These are phyloP conservation scores for Yamadazyma epiphylla DNA, from an alignment of 1,139 yeast genomes.

Conservation along the genomic window DNA sequence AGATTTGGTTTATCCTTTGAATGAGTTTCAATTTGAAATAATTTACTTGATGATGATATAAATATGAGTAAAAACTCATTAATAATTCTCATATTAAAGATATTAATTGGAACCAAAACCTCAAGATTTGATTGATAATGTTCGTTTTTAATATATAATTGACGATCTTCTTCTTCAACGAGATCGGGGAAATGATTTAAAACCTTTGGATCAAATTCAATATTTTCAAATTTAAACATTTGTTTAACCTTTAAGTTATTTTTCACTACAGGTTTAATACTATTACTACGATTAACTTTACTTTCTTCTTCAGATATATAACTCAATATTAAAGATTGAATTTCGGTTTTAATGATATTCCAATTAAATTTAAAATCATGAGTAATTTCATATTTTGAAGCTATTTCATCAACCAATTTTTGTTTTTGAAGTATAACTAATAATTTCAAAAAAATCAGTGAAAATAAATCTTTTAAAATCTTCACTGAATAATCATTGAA, in stretches of 20 bases:
- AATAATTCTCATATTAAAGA: slow-evolving; percentile 80
- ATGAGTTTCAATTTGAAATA: too few relatives aligned
- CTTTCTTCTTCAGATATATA: slow-evolving; percentile 40
- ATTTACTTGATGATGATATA: slow-evolving; percentile 43
- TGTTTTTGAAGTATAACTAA: slow-evolving; percentile 69
- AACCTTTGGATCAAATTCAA: slow-evolving; percentile 4
- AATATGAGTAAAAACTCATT: slow-evolving; percentile 59
- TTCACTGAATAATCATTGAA: slow-evolving; percentile 51
- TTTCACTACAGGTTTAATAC: neutral
- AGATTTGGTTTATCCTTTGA: slow-evolving; percentile 12
- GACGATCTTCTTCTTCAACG: slow-evolving; percentile 3
- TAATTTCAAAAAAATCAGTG: slow-evolving; percentile 60
- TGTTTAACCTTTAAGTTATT: neutral
- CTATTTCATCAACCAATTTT: slow-evolving; percentile 59
- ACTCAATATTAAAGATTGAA: slow-evolving; percentile 50
- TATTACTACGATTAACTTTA: neutral
- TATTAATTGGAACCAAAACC: slow-evolving; percentile 66
- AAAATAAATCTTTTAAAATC: slow-evolving; percentile 66
- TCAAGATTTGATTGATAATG: slow-evolving; percentile 54
- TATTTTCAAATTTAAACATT: slow-evolving; percentile 47
- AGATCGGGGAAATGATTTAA: slow-evolving; percentile 1
- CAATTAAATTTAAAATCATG: slow-evolving; percentile 53
- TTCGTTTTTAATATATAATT: slow-evolving; percentile 61
- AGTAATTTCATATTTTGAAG: slow-evolving; percentile 7
- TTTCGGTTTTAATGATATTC: slow-evolving; percentile 54